Evolutionary conservation across 169 alveolate species (phyloP).

Genomic region (Fabrea salina): DNA sequence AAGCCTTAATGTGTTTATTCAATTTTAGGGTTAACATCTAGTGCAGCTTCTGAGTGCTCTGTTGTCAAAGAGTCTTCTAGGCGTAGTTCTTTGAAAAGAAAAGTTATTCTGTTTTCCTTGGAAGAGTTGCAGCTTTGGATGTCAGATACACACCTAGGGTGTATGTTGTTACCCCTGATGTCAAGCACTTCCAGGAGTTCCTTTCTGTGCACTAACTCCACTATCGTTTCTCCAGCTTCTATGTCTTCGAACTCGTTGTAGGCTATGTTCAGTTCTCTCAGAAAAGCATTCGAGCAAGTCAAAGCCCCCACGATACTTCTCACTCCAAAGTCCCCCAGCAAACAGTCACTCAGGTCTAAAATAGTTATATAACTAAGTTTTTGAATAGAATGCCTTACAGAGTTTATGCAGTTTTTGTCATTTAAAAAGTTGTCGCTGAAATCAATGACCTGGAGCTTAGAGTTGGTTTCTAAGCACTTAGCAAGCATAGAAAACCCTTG

Average conservation of each 20-base stretch:
- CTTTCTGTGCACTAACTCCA: neutral
- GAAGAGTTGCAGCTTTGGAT: no score
- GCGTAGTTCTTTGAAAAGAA: no score
- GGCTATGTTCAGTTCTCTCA: neutral
- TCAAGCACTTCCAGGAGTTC: neutral
- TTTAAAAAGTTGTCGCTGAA: constrained; percentile 23
- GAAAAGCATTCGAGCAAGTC: neutral
- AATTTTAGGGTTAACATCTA: no score
- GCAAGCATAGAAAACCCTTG: neutral
- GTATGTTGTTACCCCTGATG: constrained; percentile 24
- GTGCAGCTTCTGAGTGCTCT: no score
- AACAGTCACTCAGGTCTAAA: constrained; percentile 8
- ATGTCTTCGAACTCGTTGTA: neutral
- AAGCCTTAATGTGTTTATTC: neutral
- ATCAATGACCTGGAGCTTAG: constrained; percentile 4
- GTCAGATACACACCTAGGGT: no score
- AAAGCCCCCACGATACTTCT: neutral
- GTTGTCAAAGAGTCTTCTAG: no score
- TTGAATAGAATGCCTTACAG: neutral
- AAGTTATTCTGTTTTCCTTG: no score
- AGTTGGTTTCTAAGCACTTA: neutral
- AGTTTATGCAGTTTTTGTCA: neutral
- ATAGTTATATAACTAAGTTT: neutral
- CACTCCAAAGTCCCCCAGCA: constrained; percentile 8
- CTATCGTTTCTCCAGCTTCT: neutral